Evolutionary conservation across 2,329 filamentous ascomycete genomes (phyloP).

Genomic region (Trichophaea hybrida): DNA sequence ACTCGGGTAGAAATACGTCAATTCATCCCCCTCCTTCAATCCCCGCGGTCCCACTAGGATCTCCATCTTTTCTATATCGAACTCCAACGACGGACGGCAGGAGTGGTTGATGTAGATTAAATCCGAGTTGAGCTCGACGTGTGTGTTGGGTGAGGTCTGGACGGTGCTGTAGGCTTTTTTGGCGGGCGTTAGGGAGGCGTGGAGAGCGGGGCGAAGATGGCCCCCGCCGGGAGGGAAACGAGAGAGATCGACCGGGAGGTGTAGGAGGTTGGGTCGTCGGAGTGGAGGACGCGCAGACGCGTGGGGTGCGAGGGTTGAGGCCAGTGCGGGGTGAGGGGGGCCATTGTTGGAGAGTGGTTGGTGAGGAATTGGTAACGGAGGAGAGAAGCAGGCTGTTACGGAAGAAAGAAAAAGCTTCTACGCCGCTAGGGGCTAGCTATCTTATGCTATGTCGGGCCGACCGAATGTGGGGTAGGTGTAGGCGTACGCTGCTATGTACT

Average conservation of each 20-base stretch:
- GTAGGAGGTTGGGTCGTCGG: constrained; percentile 37
- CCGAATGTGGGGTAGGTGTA: too few relatives aligned
- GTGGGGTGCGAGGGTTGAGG: constrained; percentile 45
- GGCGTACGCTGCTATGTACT: too few relatives aligned
- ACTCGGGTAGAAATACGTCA: constrained; percentile 62
- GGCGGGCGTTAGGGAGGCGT: constrained; percentile 46
- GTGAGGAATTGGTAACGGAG: neutral
- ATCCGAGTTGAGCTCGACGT: constrained; percentile 51
- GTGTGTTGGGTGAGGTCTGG: constrained; percentile 42
- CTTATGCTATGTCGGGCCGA: too few relatives aligned
- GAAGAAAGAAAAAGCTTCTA: too few relatives aligned
- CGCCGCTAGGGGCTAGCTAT: too few relatives aligned
- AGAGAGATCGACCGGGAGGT: constrained; percentile 47
- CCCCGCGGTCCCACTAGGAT: constrained; percentile 39
- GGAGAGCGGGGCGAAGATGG: constrained; percentile 51
- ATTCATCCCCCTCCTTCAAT: constrained; percentile 40
- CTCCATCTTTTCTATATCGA: constrained; percentile 44
- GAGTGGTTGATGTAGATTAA: constrained; percentile 55
- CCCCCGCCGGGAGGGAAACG: constrained; percentile 45
- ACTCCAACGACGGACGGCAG: constrained; percentile 51
- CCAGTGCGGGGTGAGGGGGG: constrained; percentile 46
- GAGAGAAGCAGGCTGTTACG: too few relatives aligned
- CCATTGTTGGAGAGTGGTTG: constrained; percentile 33
- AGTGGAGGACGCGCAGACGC: constrained; percentile 42
- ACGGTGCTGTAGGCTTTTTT: constrained; percentile 49